Base-by-base conservation (phyloP, 2,329 filamentous ascomycete species). In the Simplicillium sp. region DNA sequence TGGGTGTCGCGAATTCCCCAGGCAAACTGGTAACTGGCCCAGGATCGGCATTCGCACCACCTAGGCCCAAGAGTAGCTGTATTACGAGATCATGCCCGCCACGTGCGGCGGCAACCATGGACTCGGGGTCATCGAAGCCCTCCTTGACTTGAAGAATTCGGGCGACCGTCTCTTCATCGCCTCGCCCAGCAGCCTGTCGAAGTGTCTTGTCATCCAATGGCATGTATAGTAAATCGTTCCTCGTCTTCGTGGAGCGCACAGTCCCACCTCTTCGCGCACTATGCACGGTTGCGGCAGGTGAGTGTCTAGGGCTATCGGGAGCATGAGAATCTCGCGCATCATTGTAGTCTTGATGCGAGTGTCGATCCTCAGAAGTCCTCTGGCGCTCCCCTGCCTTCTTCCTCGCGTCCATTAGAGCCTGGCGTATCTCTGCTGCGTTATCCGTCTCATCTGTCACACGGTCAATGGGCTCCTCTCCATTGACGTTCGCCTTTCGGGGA, bases 81-180 rank as follows among this genome's bases (percentile, higher is more conserved):
- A 95, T 78, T 17, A 94, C 84, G 43, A 90, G 78, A 51, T 89
- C 82, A 54, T 98, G 90, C 2, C 92, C 92, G 43, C 89, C 92
- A 60, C 87, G 83, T 25, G 92, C 89, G 16, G 92, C 92, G 41
- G 87, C 87, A 41, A 95, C 87, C 61, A 96, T 80, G 36, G 88
- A 87, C 49, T 89, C 84, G 1, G 89, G 80, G 56, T 97, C 90
- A 46, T 81, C 73, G 44, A 71, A 75, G 11, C 66, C 67, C 28
- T 76, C 73, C 47, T 75, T 74, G 17, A 82, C 76, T 49, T 80
- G 72, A 15, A 82, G 54, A 41, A 82, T 75, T 36, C 74, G 68
- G 29, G 68, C 75, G 18, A 80, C 76, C 8, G 74, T 79, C 52
- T 79, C 75, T 44, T 76, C 67, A 42, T 83, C 77, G 14, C 77